phyloP scores from a whole-genome alignment of 305 asterid genomes.

The Fraxinus albicans region DNA sequence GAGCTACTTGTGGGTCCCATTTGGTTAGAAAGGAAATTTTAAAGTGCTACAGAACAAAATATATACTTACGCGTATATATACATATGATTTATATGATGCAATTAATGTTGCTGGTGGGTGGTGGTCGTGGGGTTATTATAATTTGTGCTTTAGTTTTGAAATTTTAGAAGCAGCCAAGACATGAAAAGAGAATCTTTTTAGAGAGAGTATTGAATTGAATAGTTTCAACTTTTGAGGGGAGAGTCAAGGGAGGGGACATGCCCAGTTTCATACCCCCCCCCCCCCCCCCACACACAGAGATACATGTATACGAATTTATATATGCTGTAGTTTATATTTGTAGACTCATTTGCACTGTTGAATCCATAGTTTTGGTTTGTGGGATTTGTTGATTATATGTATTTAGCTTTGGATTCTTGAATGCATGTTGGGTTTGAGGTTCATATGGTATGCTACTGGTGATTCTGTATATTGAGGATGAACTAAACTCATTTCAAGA shows the following conservation, averaged over 20 bases:
- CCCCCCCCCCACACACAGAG: not conserved
- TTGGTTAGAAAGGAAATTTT: not conserved
- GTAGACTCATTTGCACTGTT: not conserved
- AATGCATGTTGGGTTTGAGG: constrained; percentile 33
- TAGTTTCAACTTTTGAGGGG: constrained; percentile 3
- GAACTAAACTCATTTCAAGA: too few relatives aligned
- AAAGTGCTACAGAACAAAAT: not conserved
- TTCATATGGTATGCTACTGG: constrained; percentile 3
- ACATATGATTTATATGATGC: not conserved
- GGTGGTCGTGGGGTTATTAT: not conserved
- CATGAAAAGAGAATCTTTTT: not conserved
- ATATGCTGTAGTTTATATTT: not conserved
- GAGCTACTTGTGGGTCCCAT: not conserved
- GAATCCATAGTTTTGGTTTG: not conserved
- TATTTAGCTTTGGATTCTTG: not conserved
- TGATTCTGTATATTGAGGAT: constrained; percentile 13
- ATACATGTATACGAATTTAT: not conserved
- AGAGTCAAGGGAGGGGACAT: constrained; percentile 28
- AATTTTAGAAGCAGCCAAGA: not conserved
- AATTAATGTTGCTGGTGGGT: not conserved
- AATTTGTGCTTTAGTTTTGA: not conserved
- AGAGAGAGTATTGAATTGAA: not conserved
- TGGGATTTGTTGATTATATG: not conserved
- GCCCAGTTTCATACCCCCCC: constrained; percentile 15
- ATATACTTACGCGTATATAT: not conserved